Conservation (phyloP, 1,139 yeast species). For the Geotrichum histeridarum region DNA sequence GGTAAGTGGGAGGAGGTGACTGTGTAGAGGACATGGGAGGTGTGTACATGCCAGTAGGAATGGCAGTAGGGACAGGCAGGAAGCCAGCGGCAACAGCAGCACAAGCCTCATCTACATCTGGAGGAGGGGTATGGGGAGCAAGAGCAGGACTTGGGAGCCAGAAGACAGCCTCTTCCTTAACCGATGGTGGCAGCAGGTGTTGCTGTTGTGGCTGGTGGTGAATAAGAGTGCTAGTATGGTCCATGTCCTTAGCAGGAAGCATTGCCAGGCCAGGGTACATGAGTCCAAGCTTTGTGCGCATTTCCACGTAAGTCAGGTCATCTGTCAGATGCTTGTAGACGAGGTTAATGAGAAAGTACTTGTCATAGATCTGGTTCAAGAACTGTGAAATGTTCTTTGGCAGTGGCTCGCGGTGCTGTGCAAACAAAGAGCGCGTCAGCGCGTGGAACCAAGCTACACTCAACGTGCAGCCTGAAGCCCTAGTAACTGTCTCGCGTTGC, state of each 20-base stretch:
- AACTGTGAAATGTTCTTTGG: constrained; percentile 13
- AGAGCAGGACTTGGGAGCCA: too few species aligned
- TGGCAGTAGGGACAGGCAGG: background rate
- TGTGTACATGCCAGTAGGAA: background rate
- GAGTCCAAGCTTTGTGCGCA: background rate
- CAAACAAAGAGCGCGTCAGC: constrained; percentile 2
- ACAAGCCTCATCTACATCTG: background rate
- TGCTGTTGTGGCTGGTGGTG: too few species aligned
- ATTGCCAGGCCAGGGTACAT: background rate
- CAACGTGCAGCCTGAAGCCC: background rate
- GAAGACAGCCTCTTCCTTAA: too few species aligned
- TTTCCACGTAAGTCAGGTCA: background rate
- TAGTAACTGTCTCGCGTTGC: too few species aligned
- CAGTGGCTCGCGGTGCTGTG: background rate
- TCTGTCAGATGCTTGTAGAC: background rate
- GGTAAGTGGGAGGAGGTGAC: background rate
- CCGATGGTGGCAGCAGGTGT: too few species aligned
- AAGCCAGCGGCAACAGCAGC: background rate
- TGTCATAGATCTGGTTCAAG: constrained; percentile 13
- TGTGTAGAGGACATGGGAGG: background rate
- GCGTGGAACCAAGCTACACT: constrained; percentile 1
- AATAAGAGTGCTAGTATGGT: too few species aligned
- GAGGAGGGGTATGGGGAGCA: background rate
- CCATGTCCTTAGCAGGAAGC: too few species aligned
- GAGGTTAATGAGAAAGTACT: constrained; percentile 10